A percentile compares a stretch with the other conserved stretches of the same genome.
phyloP scores from a whole-genome alignment of 495 filamentous ascomycete genomes.

The Pyrenopolyporus hunteri region DNA sequence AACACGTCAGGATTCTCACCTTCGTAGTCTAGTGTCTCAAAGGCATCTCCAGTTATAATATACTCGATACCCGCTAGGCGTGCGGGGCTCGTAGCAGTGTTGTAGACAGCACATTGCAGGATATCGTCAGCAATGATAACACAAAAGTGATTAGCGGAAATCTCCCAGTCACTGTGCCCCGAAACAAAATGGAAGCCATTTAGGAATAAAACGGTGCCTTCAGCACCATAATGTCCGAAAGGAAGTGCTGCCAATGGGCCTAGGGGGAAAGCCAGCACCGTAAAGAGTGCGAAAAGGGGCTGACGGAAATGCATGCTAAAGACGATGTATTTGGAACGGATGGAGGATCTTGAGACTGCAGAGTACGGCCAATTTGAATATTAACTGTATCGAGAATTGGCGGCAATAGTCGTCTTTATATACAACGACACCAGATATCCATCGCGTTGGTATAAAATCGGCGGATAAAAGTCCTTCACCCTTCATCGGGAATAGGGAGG shows the following conservation, averaged over 20 bases:
- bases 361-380: neutral
- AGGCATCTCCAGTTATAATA: constrained; percentile 36
- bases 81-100: constrained; percentile 37
- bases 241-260: constrained; percentile 26
- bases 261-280: constrained; percentile 20
- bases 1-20: constrained; percentile 6
- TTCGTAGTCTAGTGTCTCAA: constrained; percentile 38
- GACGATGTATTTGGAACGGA: neutral
- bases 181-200: constrained; percentile 52
- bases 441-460: neutral
- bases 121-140: constrained; percentile 39
- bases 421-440: neutral
- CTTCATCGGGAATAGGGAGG: constrained; percentile 5
- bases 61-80: constrained; percentile 40
- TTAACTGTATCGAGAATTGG: neutral
- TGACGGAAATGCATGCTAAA: constrained; percentile 15
- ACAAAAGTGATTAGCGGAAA: constrained; percentile 49
- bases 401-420: constrained; percentile 6
- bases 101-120: constrained; percentile 41
- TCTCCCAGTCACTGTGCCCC: constrained; percentile 40
- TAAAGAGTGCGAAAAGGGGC: constrained; percentile 1
- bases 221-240: constrained; percentile 39
- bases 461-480: neutral
- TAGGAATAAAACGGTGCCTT: constrained; percentile 42
- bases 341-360: neutral